phyloP scores from a whole-genome alignment of 2,329 filamentous ascomycete species.

The Monosporascus sp. region DNA sequence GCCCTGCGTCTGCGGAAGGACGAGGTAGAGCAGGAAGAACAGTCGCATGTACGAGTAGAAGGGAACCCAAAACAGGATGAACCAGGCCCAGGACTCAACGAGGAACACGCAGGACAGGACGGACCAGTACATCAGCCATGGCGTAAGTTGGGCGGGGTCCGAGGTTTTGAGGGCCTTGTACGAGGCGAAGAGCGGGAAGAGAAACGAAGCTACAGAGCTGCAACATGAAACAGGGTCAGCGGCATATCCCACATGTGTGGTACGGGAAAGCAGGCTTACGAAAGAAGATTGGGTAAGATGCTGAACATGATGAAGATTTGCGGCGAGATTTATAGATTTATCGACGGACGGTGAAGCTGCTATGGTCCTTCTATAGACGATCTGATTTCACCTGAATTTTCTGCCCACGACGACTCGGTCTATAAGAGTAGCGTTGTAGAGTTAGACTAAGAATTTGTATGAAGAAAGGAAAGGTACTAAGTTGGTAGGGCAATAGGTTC shows the following conservation, averaged over 20 bases:
- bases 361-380: too few relatives aligned
- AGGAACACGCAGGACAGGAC: slow-evolving; percentile 77
- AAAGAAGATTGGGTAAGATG: slow-evolving; percentile 59
- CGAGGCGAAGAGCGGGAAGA: slow-evolving; percentile 93
- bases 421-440: not conserved
- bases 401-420: too few relatives aligned
- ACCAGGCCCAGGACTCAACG: slow-evolving; percentile 81
- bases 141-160: slow-evolving; percentile 81
- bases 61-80: slow-evolving; percentile 84
- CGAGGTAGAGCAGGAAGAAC: slow-evolving; percentile 83
- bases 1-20: slow-evolving; percentile 95
- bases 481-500: not conserved
- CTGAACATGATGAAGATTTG: slow-evolving; percentile 48
- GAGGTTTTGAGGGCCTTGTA: slow-evolving; percentile 96
- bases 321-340: not conserved
- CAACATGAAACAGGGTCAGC: not conserved
- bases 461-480: not conserved
- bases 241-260: not conserved
- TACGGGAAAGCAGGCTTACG: slow-evolving; percentile 41
- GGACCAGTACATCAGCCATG: slow-evolving; percentile 99
- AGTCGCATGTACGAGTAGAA: slow-evolving; percentile 93
- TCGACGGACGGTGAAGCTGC: not conserved
- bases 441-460: not conserved
- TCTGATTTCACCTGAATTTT: too few relatives aligned
- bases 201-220: slow-evolving; percentile 80